Evolutionary conservation across 257 asterid species (phyloP), one percentile per base, ranked within the genome.

Genomic region (Ballota nigra): DNA sequence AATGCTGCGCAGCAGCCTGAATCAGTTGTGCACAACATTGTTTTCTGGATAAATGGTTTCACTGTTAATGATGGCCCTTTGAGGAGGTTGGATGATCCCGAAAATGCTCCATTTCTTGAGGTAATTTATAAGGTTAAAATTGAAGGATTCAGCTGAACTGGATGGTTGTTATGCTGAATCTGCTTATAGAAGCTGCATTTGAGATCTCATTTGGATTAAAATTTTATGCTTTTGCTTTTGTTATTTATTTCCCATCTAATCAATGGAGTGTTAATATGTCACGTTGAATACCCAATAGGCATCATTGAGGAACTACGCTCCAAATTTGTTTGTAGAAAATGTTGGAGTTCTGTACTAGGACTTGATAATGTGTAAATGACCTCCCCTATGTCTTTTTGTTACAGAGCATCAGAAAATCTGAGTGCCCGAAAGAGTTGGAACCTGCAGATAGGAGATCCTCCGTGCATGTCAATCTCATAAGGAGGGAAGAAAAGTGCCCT

Each of bases 41-140:
- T 88, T 55, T 95, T 95, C 77, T 95, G 99, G 99, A 88, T 96
- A 83, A 92, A 95, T 70, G 99, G 99, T 70, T 95, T 95, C 84
- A 92, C 91, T 4, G 84, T 95, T 16, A 81, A 89, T 73, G 98
- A 88, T 82, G 99, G 99, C 47, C 97, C 97, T 79, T 78, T 95
- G 78, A 87, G 99, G 86, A 86, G 96, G 71, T 77, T 92, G 86
- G 94, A 89, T 76, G 99, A 92, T 84, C 99, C 99, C 11, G 91
- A 85, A 77, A 95, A 95, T 77, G 91, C 92, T 64, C 45, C 88
- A 8, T 88, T 95, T 76, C 79, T 95, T 8, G 97, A 92, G 98
- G 99, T 95, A 82, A 79, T 40, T 41, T 18, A 5, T 52, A 26
- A 18, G 19, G 19, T 57, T 23, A 31, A 2, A 55, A 13, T 13